phyloP scores from a whole-genome alignment of 768 basidiomycete genomes.

The Mycena metata region DNA sequence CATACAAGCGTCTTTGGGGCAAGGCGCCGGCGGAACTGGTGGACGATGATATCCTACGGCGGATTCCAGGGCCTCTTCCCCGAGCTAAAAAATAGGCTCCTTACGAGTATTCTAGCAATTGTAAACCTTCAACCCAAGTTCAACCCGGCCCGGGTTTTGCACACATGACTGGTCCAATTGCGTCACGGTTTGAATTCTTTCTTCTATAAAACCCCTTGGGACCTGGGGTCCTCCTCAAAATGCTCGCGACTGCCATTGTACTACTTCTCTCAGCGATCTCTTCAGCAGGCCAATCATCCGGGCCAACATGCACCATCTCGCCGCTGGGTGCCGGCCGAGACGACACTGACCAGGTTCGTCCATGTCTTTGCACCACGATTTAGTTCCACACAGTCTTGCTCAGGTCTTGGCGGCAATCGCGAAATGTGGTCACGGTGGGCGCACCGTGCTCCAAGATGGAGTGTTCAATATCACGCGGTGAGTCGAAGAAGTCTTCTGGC shows the following conservation, averaged over 20 bases:
- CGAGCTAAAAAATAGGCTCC: conserved; percentile 12
- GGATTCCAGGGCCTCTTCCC: conserved; percentile 9
- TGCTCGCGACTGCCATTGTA: conserved; percentile 7
- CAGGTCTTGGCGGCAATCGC: conserved; percentile 53
- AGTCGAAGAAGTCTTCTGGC: conserved; percentile 4
- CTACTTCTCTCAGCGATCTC: neutral
- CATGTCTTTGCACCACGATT: neutral
- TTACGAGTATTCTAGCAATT: too few species aligned
- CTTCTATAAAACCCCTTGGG: conserved; percentile 16
- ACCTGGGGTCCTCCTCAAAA: neutral
- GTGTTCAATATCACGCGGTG: conserved; percentile 57
- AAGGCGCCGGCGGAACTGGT: conserved; percentile 30
- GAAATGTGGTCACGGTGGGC: conserved; percentile 51
- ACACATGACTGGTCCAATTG: neutral
- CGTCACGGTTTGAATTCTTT: neutral
- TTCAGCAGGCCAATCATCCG: neutral
- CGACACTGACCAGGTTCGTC: conserved; percentile 46
- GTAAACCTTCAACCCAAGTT: too few species aligned
- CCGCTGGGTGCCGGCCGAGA: conserved; percentile 47
- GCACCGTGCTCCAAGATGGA: conserved; percentile 49
- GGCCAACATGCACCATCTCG: conserved; percentile 25
- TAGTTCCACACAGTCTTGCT: too few species aligned
- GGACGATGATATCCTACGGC: conserved; percentile 21
- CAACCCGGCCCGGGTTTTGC: neutral
- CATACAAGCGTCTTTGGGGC: conserved; percentile 47